Base-by-base conservation (phyloP, 208 protist species). In the Wallacemonas sp. region DNA sequence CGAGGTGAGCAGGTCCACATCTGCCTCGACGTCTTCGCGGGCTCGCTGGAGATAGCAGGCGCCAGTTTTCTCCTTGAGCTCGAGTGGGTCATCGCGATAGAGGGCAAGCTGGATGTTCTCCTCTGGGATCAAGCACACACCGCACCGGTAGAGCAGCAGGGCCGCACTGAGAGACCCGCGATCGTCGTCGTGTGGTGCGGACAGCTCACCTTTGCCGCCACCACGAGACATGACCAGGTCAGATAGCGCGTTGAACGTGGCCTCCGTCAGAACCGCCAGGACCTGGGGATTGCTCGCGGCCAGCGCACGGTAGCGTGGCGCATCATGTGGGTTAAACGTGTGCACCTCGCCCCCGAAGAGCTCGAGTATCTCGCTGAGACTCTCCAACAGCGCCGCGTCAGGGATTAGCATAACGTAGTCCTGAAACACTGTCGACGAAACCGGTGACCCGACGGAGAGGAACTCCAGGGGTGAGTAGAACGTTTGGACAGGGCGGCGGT, bases 391-490 rank as follows among this genome's bases (percentile, higher is more conserved):
- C 12, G 33, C 12, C 0, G 62, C 41, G n/a, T 87, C 77, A 5
- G 78, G 19, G 15, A 88, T 24, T 22, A 88, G 38, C 60, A 88
- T 83, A 1, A 72, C 79, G 60, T 80, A 77, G 33, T 19, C 26
- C 2, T 47, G 28, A 38, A 91, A 81, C 2, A 86, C 68, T 0
- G 24, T 75, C 6, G 74, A 71, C 6, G 54, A 45, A 21, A 59
- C 67, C 39, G 80, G 75, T 6, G 65, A 62, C 2, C 72, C 67
- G 11, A 70, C 51, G n/a, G 79, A 76, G 6, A 91, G 56, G 68
- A 88, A 88, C 58, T 88, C 82, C 26, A 66, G 38, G 24, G 77
- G 68, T 1, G 70, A 69, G 61, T 82, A 91, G 72, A 87, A 91
- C 12, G 72, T 77, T 27, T 69, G 70, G 2, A 67, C 66, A 2